Evolutionary conservation across 129 eudicot genomes (phyloP).

Genomic region (Solidago caesia): DNA sequence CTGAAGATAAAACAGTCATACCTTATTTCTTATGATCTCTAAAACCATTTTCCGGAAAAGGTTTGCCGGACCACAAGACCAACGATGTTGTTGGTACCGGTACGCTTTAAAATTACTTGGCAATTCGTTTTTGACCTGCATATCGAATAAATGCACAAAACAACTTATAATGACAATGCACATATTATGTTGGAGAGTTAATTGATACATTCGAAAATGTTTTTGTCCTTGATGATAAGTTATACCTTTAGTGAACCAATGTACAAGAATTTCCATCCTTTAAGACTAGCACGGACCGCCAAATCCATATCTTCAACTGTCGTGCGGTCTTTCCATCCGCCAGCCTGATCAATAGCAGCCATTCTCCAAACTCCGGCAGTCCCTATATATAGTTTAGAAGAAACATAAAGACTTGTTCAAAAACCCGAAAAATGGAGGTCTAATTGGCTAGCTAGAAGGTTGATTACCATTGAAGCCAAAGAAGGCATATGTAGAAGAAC

Average conservation of each 20-base stretch:
- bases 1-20: neutral
- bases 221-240: no score
- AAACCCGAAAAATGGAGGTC: neutral
- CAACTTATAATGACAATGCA: neutral
- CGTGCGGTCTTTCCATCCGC: constrained; percentile 55
- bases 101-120: constrained; percentile 49
- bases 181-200: no score
- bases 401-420: no score
- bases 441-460: neutral
- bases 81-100: constrained; percentile 50
- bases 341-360: constrained; percentile 42
- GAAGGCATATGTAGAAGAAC: constrained; percentile 69
- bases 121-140: constrained; percentile 43
- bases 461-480: constrained; percentile 79
- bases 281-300: constrained; percentile 31
- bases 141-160: neutral
- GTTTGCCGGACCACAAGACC: constrained; percentile 60
- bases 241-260: constrained; percentile 41
- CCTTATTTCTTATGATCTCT: constrained; percentile 42
- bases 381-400: neutral
- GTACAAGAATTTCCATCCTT: constrained; percentile 50
- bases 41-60: constrained; percentile 41
- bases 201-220: no score
- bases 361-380: constrained; percentile 45
- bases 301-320: constrained; percentile 54